Conservation (phyloP, 2,329 filamentous ascomycete genomes). For the Hypocreales sp. region DNA sequence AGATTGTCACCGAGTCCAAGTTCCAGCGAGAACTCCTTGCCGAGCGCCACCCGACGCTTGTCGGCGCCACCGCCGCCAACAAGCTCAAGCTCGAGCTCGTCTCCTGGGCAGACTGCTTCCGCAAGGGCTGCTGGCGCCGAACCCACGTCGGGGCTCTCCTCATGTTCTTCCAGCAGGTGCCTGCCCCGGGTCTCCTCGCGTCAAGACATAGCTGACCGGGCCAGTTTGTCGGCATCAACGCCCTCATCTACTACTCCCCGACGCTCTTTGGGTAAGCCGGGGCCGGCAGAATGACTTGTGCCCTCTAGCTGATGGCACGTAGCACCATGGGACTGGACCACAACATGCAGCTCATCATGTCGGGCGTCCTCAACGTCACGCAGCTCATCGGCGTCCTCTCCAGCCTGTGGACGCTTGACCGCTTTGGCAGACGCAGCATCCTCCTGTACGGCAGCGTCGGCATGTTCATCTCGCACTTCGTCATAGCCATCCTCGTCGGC, state of each 20-base stretch:
- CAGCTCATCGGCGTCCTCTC: slow-evolving; percentile 21
- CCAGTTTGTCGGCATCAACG: slow-evolving; percentile 18
- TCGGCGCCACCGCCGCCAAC: slow-evolving; percentile 16
- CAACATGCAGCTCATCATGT: slow-evolving; percentile 16
- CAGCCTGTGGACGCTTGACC: slow-evolving; percentile 26
- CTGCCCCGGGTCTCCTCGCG: not conserved
- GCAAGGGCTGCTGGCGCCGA: slow-evolving; percentile 28
- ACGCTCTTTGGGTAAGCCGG: slow-evolving; percentile 35
- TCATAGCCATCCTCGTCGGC: slow-evolving; percentile 12
- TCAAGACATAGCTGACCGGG: not conserved
- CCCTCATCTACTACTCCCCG: slow-evolving; percentile 41
- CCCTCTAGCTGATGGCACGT: not conserved
- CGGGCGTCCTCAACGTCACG: slow-evolving; percentile 14
- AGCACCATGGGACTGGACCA: slow-evolving; percentile 29
- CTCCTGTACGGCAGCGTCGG: slow-evolving; percentile 10
- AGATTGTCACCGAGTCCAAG: slow-evolving; percentile 10
- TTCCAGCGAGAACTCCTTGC: slow-evolving; percentile 13
- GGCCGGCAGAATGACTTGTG: no score
- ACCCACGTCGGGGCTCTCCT: slow-evolving; percentile 30
- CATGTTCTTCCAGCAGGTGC: slow-evolving; percentile 42
- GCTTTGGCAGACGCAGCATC: slow-evolving; percentile 11
- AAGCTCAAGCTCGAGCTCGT: slow-evolving; percentile 29
- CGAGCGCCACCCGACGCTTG: slow-evolving; percentile 16
- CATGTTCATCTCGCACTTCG: slow-evolving; percentile 12
- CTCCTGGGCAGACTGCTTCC: slow-evolving; percentile 33